Percentiles rank a stretch among this genome's conserved stretches.
Evolutionary conservation across 169 alveolate genomes (phyloP).

Genomic region (Plasmodium blacklocki): DNA sequence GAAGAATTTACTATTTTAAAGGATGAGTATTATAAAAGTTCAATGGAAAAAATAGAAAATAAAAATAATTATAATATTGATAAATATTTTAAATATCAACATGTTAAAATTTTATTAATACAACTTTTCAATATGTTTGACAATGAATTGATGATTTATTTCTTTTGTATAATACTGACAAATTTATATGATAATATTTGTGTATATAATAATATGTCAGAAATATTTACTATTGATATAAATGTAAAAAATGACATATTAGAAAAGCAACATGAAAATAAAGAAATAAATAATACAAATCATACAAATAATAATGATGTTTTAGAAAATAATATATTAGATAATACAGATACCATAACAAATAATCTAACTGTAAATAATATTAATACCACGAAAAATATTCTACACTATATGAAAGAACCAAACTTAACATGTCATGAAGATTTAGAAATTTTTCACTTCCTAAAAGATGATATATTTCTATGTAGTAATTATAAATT

Average conservation of each 20-base stretch:
- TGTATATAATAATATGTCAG: slow-evolving; percentile 26
- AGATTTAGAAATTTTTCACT: slow-evolving; percentile 47
- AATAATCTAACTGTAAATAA: background rate
- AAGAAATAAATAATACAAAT: slow-evolving; percentile 1
- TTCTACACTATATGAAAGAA: slow-evolving; percentile 39
- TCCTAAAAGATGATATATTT: slow-evolving; percentile 66
- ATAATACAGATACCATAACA: background rate
- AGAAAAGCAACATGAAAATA: background rate
- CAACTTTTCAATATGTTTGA: slow-evolving; percentile 26
- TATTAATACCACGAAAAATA: slow-evolving; percentile 2
- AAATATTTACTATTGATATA: slow-evolving; percentile 28
- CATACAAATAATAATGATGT: background rate
- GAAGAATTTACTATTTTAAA: slow-evolving; percentile 27
- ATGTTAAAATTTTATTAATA: slow-evolving; percentile 16
- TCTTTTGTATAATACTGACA: slow-evolving; percentile 29
- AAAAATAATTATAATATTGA: background rate
- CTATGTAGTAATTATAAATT: slow-evolving; percentile 43
- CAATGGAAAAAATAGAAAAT: background rate
- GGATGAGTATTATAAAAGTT: background rate
- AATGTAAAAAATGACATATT: background rate
- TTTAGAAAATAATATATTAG: slow-evolving; percentile 1
- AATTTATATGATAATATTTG: slow-evolving; percentile 21
- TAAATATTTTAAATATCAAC: background rate
- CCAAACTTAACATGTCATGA: slow-evolving; percentile 50
- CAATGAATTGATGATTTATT: slow-evolving; percentile 52